These are phyloP conservation scores for Colletotrichum coccodes DNA, from an alignment of 2,329 filamentous ascomycete genomes.

Conservation along the genomic window DNA sequence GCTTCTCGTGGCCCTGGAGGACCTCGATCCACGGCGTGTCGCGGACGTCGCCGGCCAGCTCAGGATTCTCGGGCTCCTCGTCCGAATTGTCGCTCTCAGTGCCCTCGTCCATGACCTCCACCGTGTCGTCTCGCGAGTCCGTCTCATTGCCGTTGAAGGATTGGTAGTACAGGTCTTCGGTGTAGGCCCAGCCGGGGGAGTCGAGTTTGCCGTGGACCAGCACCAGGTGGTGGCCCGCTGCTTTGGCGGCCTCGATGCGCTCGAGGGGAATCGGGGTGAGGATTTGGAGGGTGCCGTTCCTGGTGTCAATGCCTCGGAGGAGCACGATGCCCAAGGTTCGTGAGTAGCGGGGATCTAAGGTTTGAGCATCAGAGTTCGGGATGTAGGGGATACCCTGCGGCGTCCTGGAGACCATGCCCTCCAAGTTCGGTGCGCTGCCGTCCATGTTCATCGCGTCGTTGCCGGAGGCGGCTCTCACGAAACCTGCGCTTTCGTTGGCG, in stretches of 20 bases:
- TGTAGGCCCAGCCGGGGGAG: constrained; percentile 75
- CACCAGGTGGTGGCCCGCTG: constrained; percentile 61
- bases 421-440: constrained; percentile 2
- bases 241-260: constrained; percentile 50
- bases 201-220: constrained; percentile 77
- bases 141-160: constrained; percentile 36
- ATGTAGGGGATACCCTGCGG: constrained; percentile 72
- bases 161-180: constrained; percentile 66
- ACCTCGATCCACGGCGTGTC: constrained; percentile 69
- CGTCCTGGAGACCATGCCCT: constrained; percentile 49
- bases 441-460: constrained; percentile 33
- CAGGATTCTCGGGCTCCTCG: constrained; percentile 40
- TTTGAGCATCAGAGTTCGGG: constrained; percentile 59
- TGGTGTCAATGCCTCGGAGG: constrained; percentile 74
- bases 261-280: constrained; percentile 66
- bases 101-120: constrained; percentile 47
- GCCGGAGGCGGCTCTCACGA: background rate
- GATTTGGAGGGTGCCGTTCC: constrained; percentile 66
- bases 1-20: constrained; percentile 63
- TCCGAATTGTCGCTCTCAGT: constrained; percentile 45
- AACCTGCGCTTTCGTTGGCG: constrained; percentile 11
- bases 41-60: constrained; percentile 37
- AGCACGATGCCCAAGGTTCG: constrained; percentile 72
- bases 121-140: constrained; percentile 41
- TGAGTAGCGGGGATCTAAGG: constrained; percentile 69